Evolutionary conservation across 2,329 filamentous ascomycete species (phyloP).

Genomic region (Trichophyton verrucosum): DNA sequence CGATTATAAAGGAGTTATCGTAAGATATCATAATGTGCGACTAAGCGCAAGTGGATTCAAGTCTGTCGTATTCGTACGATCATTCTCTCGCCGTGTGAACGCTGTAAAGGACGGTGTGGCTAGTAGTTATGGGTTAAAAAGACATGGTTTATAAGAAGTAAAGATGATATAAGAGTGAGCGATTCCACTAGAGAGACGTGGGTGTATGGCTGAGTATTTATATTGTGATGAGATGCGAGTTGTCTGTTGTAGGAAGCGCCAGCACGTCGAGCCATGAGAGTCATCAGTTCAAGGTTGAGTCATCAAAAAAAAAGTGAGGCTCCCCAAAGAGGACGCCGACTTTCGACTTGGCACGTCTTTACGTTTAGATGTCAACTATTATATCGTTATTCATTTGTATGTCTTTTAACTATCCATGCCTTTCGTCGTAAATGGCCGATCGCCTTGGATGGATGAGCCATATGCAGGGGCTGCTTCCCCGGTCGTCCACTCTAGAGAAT

Average conservation of each 20-base stretch:
- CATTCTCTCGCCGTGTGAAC: constrained; percentile 9
- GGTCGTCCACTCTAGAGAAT: no score
- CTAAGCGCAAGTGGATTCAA: constrained; percentile 8
- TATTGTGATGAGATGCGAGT: neutral
- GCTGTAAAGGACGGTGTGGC: neutral
- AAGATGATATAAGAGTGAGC: neutral
- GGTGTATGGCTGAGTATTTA: neutral
- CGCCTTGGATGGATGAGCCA: neutral
- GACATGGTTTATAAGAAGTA: neutral
- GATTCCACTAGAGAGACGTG: neutral
- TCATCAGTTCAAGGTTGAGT: neutral
- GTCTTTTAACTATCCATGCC: neutral
- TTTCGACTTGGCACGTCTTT: no score
- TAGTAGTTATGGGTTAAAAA: neutral
- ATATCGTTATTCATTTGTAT: neutral
- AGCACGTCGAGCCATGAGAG: neutral
- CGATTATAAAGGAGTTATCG: neutral
- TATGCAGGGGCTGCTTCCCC: neutral
- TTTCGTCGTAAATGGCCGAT: neutral
- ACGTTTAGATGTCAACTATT: neutral
- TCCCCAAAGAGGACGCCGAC: neutral
- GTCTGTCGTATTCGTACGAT: constrained; percentile 12
- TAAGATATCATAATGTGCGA: neutral
- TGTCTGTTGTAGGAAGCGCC: neutral
- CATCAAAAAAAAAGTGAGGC: neutral